Conservation (phyloP, 805 yeast genomes). For the Grigorovia humatica region DNA sequence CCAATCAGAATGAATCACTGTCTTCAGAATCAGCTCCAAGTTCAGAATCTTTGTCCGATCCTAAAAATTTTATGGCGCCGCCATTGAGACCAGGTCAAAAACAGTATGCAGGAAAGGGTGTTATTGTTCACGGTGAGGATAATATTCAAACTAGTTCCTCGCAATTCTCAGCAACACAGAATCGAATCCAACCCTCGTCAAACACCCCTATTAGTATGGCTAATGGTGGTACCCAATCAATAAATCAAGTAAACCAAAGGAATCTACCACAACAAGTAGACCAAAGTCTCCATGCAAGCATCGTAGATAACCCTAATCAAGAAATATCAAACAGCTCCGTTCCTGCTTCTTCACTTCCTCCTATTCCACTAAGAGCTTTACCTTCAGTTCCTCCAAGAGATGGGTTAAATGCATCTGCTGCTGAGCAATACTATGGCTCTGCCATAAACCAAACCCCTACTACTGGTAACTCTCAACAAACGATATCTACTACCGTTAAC, state of each 20-base stretch:
- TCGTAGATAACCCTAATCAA: no score
- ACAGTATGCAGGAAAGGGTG: slow-evolving; percentile 22
- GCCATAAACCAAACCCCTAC: background rate
- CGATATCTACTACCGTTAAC: background rate
- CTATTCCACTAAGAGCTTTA: background rate
- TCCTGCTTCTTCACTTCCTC: background rate
- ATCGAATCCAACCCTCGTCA: no score
- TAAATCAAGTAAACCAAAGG: background rate
- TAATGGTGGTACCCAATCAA: background rate
- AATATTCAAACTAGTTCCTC: slow-evolving; percentile 1
- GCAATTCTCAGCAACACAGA: slow-evolving; percentile 1
- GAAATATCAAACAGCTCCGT: no score
- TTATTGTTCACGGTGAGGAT: slow-evolving; percentile 3
- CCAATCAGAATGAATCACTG: slow-evolving; percentile 3
- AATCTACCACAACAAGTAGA: background rate
- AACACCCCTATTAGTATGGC: no score
- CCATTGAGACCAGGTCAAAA: slow-evolving; percentile 32
- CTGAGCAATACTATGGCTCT: background rate
- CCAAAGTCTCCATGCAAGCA: background rate
- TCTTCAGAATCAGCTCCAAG: slow-evolving; percentile 8
- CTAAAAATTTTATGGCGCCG: slow-evolving; percentile 29
- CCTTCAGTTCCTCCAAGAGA: slow-evolving; percentile 3
- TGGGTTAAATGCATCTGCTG: background rate
- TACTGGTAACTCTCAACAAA: background rate
- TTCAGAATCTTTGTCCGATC: slow-evolving; percentile 9